Evolutionary conservation across 2,329 filamentous ascomycete species (phyloP).

Genomic region (Truncatella angustata): DNA sequence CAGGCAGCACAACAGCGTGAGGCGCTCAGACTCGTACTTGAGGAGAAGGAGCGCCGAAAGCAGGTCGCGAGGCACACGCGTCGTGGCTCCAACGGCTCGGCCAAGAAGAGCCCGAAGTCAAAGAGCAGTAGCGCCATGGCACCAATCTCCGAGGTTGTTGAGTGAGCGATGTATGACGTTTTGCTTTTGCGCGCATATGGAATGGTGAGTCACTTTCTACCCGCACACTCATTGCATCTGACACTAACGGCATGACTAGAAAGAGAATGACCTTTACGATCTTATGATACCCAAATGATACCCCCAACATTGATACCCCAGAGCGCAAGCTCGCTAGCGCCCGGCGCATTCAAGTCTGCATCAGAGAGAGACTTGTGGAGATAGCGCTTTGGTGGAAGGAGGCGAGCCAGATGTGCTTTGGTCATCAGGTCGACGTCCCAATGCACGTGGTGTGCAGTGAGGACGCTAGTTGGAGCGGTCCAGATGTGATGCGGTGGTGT

Average conservation of each 20-base stretch:
- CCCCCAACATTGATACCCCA: conserved; percentile 1
- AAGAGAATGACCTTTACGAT: neutral
- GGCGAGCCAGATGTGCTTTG: neutral
- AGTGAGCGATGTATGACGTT: conserved; percentile 29
- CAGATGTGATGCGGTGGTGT: neutral
- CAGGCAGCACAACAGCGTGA: conserved; percentile 48
- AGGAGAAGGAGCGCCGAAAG: conserved; percentile 55
- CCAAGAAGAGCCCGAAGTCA: conserved; percentile 49
- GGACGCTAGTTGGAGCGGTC: neutral
- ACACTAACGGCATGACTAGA: neutral
- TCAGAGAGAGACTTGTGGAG: conserved; percentile 1
- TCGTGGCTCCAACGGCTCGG: conserved; percentile 27
- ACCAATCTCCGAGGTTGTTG: conserved; percentile 51
- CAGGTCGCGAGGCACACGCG: conserved; percentile 36
- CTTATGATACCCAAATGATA: conserved; percentile 6
- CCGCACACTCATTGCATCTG: neutral
- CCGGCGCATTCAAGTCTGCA: neutral
- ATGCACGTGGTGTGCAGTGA: neutral
- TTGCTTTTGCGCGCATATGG: conserved; percentile 11
- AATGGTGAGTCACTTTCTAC: conserved; percentile 22
- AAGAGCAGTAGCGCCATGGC: conserved; percentile 51
- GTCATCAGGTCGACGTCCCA: neutral
- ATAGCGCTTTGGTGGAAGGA: neutral
- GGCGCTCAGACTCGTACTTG: conserved; percentile 46
- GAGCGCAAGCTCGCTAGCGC: neutral